Conservation (phyloP, 208 protist species). For the Zelonia costaricensis region DNA sequence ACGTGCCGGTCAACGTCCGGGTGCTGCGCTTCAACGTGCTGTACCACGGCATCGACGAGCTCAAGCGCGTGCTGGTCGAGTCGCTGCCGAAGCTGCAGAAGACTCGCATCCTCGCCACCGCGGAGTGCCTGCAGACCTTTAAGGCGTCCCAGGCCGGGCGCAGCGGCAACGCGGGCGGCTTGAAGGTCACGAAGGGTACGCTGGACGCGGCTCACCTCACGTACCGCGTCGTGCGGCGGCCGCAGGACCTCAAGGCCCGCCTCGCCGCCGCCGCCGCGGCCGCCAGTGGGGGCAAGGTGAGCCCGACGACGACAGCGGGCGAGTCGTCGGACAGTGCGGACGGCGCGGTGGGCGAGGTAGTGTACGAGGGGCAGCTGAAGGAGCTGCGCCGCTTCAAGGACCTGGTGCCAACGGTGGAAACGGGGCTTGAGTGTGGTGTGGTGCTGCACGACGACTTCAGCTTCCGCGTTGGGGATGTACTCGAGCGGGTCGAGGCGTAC, state of each 20-base stretch:
- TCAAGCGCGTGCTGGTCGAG: conserved; percentile 79
- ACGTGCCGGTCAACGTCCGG: conserved; percentile 75
- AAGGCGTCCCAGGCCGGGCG: conserved; percentile 82
- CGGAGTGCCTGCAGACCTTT: conserved; percentile 86
- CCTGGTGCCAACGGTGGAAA: conserved; percentile 81
- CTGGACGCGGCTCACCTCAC: conserved; percentile 62
- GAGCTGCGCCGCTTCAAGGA: conserved; percentile 91
- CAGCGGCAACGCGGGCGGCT: conserved; percentile 81
- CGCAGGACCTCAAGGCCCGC: conserved; percentile 23
- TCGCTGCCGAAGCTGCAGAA: conserved; percentile 69
- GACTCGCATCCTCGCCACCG: conserved; percentile 62
- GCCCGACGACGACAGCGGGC: neutral
- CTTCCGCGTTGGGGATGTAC: conserved; percentile 73
- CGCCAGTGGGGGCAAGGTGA: conserved; percentile 5
- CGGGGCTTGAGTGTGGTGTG: conserved; percentile 87
- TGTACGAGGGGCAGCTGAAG: conserved; percentile 88
- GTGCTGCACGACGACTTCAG: conserved; percentile 89
- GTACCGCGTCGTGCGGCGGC: conserved; percentile 73
- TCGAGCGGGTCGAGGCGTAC: conserved; percentile 79
- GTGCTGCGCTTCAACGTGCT: conserved; percentile 83
- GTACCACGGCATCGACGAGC: conserved; percentile 85
- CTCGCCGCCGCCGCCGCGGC: conserved; percentile 7
- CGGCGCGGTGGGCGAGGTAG: conserved; percentile 46
- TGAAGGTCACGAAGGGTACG: conserved; percentile 79
- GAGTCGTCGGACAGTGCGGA: conserved; percentile 32